phyloP scores from a whole-genome alignment of 2,329 filamentous ascomycete genomes.

The Fusarium aywerte region DNA sequence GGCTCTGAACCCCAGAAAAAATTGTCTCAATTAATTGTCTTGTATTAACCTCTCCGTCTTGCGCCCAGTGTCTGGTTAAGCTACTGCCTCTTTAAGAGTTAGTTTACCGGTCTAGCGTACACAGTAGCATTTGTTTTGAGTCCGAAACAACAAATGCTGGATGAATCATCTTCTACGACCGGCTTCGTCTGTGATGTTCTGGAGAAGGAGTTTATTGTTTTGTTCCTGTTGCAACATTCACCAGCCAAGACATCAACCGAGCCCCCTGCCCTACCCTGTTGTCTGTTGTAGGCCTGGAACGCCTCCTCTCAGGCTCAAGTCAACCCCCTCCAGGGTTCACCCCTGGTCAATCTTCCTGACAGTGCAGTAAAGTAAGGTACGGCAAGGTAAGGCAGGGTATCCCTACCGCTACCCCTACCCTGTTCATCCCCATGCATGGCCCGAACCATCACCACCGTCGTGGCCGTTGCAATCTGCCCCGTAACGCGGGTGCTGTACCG shows the following conservation, averaged over 20 bases:
- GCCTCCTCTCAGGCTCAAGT: conserved; percentile 10
- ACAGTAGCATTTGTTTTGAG: conserved; percentile 32
- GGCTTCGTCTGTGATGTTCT: conserved; percentile 27
- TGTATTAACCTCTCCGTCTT: conserved; percentile 31
- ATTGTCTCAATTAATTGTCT: conserved; percentile 30
- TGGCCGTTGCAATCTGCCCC: conserved; percentile 47
- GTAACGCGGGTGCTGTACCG: conserved; percentile 19
- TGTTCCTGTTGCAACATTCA: conserved; percentile 34
- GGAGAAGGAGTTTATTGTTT: conserved; percentile 21
- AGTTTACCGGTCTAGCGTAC: conserved; percentile 6
- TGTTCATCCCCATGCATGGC: conserved; percentile 27
- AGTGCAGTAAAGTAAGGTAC: not conserved
- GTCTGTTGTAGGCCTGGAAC: conserved; percentile 32
- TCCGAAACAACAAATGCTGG: conserved; percentile 35
- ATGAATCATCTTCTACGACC: conserved; percentile 25
- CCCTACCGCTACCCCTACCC: conserved; percentile 8
- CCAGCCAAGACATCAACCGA: conserved; percentile 22
- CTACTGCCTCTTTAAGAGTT: conserved; percentile 6
- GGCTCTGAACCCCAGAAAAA: conserved; percentile 14
- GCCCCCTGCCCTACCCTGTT: not conserved
- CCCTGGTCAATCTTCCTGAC: conserved; percentile 10
- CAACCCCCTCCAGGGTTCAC: conserved; percentile 6
- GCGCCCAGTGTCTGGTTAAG: conserved; percentile 13
- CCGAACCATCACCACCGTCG: conserved; percentile 46
- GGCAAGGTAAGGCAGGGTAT: not conserved